These are phyloP conservation scores for Boletus rex-veris DNA, from an alignment of 768 basidiomycete species.

Conservation along the genomic window DNA sequence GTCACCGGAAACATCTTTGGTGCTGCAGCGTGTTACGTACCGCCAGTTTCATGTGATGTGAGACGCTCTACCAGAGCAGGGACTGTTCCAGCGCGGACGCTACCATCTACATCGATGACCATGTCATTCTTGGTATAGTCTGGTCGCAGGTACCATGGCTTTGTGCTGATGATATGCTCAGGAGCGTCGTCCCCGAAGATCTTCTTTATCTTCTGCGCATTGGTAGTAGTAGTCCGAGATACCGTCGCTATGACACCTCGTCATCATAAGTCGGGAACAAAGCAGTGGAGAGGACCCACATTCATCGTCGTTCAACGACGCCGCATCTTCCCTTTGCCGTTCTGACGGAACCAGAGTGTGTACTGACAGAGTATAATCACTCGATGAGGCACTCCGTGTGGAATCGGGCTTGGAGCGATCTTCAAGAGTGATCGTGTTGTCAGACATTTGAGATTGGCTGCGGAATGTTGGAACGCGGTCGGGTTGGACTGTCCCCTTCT, in stretches of 20 bases:
- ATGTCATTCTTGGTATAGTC: conserved; percentile 81
- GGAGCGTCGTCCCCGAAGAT: conserved; percentile 63
- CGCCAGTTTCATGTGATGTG: conserved; percentile 85
- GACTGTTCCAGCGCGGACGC: conserved; percentile 83
- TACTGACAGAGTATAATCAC: conserved; percentile 23
- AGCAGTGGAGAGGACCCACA: conserved; percentile 11
- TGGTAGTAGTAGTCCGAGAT: conserved; percentile 25
- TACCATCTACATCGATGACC: conserved; percentile 78
- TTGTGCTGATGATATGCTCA: conserved; percentile 41
- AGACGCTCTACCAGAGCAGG: conserved; percentile 83
- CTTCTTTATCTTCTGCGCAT: conserved; percentile 58
- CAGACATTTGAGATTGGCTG: conserved; percentile 34
- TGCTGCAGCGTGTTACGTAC: conserved; percentile 41
- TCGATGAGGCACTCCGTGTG: conserved; percentile 18
- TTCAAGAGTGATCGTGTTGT: conserved; percentile 32
- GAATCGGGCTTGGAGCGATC: conserved; percentile 23
- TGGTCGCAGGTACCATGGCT: conserved; percentile 84
- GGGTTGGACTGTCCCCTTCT: conserved; percentile 18
- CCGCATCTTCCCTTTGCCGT: conserved; percentile 15
- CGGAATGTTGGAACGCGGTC: conserved; percentile 30
- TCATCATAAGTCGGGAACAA: background rate
- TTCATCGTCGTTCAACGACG: conserved; percentile 24
- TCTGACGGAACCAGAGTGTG: conserved; percentile 28
- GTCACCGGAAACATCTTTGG: conserved; percentile 1
- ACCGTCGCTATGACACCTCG: conserved; percentile 16